phyloP scores from a whole-genome alignment of 352 stramenopile genomes.

The Saprolegnia diclina region DNA sequence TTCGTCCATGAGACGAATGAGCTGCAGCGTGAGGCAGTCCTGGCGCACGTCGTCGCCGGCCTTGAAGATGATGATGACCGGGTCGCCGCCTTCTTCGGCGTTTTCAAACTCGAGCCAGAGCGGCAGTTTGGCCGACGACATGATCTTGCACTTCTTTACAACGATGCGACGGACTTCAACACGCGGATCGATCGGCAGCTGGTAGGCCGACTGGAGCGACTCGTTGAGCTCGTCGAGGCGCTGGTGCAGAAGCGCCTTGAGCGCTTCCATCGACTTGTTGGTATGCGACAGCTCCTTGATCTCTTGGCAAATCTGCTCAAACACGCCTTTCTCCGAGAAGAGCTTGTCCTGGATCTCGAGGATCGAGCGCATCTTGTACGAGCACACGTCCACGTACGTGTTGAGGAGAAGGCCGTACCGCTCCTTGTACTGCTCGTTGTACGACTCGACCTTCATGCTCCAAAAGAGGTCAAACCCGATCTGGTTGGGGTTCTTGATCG shows the following conservation, averaged over 20 bases:
- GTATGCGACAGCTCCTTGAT: constrained; percentile 52
- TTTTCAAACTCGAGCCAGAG: constrained; percentile 88
- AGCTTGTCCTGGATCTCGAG: constrained; percentile 86
- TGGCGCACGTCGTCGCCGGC: constrained; percentile 59
- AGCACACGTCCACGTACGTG: constrained; percentile 79
- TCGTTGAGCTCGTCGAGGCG: constrained; percentile 75
- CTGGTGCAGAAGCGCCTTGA: constrained; percentile 73
- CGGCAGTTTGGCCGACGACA: constrained; percentile 88
- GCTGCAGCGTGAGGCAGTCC: constrained; percentile 53
- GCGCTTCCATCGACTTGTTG: constrained; percentile 52
- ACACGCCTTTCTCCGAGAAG: constrained; percentile 78
- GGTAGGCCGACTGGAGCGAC: constrained; percentile 78
- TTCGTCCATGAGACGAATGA: constrained; percentile 43
- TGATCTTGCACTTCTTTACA: constrained; percentile 82
- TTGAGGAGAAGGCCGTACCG: constrained; percentile 81
- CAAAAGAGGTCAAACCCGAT: constrained; percentile 89
- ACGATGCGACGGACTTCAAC: constrained; percentile 84
- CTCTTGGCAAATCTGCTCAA: constrained; percentile 74
- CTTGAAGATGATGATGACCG: constrained; percentile 46
- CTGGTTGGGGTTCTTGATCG: constrained; percentile 84
- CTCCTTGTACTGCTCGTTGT: constrained; percentile 75
- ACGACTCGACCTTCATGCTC: constrained; percentile 84
- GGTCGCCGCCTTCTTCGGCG: constrained; percentile 47
- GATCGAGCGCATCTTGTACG: constrained; percentile 88
- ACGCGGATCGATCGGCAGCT: constrained; percentile 80